phyloP scores from a whole-genome alignment of 1,284 basidiomycete genomes.

The Phaffia rhodozyma region DNA sequence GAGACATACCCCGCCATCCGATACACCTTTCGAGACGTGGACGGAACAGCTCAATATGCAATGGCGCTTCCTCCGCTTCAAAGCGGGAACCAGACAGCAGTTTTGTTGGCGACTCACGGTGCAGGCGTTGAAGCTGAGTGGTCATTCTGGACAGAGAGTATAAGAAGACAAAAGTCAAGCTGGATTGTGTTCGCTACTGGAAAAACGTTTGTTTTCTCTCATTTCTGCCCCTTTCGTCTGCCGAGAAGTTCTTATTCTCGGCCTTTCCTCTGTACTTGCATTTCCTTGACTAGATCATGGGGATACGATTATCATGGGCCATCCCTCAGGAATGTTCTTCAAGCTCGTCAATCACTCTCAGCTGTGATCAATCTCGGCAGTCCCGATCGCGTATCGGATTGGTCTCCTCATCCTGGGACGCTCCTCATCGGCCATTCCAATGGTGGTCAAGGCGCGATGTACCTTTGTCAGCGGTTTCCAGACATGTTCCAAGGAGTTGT shows the following conservation, averaged over 20 bases:
- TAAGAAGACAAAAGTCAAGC: slow-evolving; percentile 19
- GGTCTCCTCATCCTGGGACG: slow-evolving; percentile 1
- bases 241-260: background rate
- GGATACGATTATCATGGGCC: slow-evolving; percentile 35
- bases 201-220: slow-evolving; percentile 22
- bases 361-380: no score
- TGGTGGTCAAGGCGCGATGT: slow-evolving; percentile 82
- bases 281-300: slow-evolving; percentile 21
- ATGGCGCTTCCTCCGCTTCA: slow-evolving; percentile 9
- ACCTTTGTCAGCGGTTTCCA: slow-evolving; percentile 59
- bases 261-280: background rate
- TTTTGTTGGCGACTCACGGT: slow-evolving; percentile 31
- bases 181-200: slow-evolving; percentile 33
- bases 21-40: background rate
- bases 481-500: slow-evolving; percentile 51
- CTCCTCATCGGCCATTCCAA: slow-evolving; percentile 77
- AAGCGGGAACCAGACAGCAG: background rate
- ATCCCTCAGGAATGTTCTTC: background rate
- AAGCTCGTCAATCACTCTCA: background rate
- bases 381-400: background rate
- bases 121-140: slow-evolving; percentile 29
- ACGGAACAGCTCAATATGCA: slow-evolving; percentile 10
- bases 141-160: slow-evolving; percentile 23
- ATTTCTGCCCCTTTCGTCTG: background rate
- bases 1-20: background rate